phyloP scores from a whole-genome alignment of 2,329 filamentous ascomycete genomes.

The Catunica adiposa region DNA sequence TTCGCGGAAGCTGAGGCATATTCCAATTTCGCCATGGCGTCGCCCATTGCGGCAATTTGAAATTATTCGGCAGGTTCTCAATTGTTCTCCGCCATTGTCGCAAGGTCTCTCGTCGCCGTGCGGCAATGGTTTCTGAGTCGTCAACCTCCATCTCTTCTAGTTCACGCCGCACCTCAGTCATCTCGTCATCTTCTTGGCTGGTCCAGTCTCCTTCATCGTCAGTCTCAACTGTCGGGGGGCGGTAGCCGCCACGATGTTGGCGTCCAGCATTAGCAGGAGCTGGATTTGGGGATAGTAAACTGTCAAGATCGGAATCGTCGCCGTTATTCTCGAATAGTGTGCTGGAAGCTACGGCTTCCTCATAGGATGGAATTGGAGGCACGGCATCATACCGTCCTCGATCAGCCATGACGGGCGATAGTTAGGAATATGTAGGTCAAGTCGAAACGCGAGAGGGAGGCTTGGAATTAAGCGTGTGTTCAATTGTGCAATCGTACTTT shows the following conservation, averaged over 20 bases:
- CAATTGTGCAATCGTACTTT: not conserved
- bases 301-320: constrained; percentile 45
- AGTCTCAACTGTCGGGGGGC: constrained; percentile 61
- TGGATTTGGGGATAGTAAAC: constrained; percentile 38
- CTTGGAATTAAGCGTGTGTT: not conserved
- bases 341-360: constrained; percentile 17
- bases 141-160: constrained; percentile 82
- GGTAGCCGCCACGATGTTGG: constrained; percentile 43
- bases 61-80: constrained; percentile 25
- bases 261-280: constrained; percentile 24
- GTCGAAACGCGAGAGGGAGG: not conserved
- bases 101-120: constrained; percentile 26
- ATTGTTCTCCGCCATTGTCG: constrained; percentile 11
- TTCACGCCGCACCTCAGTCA: constrained; percentile 56
- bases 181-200: constrained; percentile 36
- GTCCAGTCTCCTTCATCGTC: constrained; percentile 49
- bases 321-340: constrained; percentile 6
- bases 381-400: constrained; percentile 17
- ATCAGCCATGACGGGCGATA: constrained; percentile 8
- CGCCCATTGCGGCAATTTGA: constrained; percentile 38
- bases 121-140: constrained; percentile 48
- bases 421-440: not conserved
- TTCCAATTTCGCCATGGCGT: constrained; percentile 36
- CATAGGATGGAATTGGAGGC: constrained; percentile 18
- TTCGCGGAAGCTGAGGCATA: constrained; percentile 31